A percentile compares a stretch with the other conserved stretches of the same genome.
These are phyloP conservation scores for Acacia pycnantha DNA, from an alignment of 331 rosid genomes.

Conservation along the genomic window DNA sequence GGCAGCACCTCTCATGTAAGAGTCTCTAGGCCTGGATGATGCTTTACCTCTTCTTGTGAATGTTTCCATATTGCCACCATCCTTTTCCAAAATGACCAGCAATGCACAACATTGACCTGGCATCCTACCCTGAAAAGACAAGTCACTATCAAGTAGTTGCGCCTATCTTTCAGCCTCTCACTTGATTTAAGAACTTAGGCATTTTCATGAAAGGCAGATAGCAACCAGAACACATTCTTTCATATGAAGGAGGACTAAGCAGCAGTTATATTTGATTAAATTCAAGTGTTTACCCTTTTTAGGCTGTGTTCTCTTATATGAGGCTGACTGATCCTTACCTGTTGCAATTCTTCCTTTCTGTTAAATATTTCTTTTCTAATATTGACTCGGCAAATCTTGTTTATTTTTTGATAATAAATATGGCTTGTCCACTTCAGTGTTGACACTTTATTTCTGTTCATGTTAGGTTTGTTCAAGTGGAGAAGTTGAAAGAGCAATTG, in stretches of 20 bases:
- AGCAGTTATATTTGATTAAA: background rate
- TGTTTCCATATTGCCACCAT: background rate
- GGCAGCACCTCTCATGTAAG: no score
- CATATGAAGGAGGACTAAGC: background rate
- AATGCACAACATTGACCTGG: background rate
- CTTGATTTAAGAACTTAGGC: background rate
- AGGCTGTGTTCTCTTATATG: background rate
- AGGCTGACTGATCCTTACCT: background rate
- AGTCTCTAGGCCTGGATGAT: no score
- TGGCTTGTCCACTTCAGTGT: background rate
- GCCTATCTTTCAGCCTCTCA: background rate
- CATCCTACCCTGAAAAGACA: background rate
- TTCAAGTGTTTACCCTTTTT: background rate
- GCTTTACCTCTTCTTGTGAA: no score
- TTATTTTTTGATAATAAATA: background rate
- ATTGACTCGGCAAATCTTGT: background rate
- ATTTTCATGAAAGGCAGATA: background rate
- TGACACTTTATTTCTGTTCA: background rate
- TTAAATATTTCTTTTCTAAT: background rate
- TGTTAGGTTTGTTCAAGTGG: constrained; percentile 89
- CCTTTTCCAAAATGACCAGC: background rate
- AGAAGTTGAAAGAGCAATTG: constrained; percentile 73
- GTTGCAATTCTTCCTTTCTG: background rate
- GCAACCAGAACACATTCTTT: background rate
- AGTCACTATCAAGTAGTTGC: background rate